Evolutionary conservation across 2,329 filamentous ascomycete genomes (phyloP).

Genomic region (Sclerotinia spermophila): DNA sequence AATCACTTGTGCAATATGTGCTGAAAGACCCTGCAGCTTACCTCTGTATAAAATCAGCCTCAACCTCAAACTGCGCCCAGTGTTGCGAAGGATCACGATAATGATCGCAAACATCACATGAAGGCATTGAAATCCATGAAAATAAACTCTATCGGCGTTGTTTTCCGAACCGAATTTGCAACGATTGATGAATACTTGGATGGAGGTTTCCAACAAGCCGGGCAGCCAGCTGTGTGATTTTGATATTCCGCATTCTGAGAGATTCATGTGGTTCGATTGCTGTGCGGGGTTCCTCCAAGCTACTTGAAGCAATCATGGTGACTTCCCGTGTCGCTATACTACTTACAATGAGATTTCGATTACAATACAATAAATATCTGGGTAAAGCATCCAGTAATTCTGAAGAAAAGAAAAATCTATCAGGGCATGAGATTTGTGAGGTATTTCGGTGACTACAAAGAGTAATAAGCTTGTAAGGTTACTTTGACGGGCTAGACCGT

Average conservation of each 20-base stretch:
- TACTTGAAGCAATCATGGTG: background rate
- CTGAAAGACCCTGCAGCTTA: background rate
- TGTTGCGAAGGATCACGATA: background rate
- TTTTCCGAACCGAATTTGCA: too few species aligned
- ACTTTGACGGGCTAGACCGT: too few species aligned
- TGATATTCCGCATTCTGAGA: background rate
- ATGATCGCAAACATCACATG: background rate
- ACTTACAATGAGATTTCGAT: background rate
- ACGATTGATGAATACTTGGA: background rate
- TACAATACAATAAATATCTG: too few species aligned
- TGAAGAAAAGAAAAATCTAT: too few species aligned
- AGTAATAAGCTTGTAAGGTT: too few species aligned
- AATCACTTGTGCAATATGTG: background rate
- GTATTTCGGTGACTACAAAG: background rate
- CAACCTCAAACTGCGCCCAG: background rate
- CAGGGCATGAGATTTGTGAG: too few species aligned
- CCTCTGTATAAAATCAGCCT: background rate
- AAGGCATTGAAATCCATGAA: background rate
- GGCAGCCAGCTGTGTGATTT: background rate
- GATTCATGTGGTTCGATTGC: background rate
- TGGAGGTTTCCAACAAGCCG: background rate
- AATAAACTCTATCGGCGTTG: too few species aligned
- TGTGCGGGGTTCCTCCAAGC: background rate
- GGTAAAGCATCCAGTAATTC: background rate
- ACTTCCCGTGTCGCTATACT: background rate